A percentile compares a stretch with the other conserved stretches of the same genome.
These are phyloP conservation scores for Salix koriyanagi DNA, from an alignment of 345 rosid species.

Conservation along the genomic window DNA sequence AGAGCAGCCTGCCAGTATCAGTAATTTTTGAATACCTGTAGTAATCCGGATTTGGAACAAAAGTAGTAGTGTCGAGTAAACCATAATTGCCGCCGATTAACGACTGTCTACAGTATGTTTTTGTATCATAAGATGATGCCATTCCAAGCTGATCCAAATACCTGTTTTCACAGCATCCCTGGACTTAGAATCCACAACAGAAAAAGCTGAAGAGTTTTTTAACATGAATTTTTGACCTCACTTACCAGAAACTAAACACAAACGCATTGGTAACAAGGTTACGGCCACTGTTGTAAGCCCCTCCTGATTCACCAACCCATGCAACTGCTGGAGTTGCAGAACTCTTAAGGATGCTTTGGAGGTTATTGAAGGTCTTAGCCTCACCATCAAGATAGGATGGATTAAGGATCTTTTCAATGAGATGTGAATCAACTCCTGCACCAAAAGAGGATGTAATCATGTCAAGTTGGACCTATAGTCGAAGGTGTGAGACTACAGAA, in stretches of 20 bases:
- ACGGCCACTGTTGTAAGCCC: constrained; percentile 90
- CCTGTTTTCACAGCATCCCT: constrained; percentile 40
- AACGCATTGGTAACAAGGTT: constrained; percentile 79
- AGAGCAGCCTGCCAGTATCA: not conserved
- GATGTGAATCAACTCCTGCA: constrained; percentile 62
- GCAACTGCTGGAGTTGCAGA: constrained; percentile 56
- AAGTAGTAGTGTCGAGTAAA: constrained; percentile 65
- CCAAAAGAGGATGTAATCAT: not conserved
- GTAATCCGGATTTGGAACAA: constrained; percentile 88
- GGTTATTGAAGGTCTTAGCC: constrained; percentile 44
- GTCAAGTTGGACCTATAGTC: constrained; percentile 14
- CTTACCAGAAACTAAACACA: constrained; percentile 88
- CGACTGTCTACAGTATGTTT: constrained; percentile 90
- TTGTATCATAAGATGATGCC: constrained; percentile 63
- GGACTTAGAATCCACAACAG: constrained; percentile 1
- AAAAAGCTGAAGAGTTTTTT: not conserved
- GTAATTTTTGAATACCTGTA: constrained; percentile 33
- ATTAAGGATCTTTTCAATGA: constrained; percentile 65
- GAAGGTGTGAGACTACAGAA: constrained; percentile 1
- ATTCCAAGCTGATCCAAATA: constrained; percentile 89
- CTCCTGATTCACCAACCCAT: constrained; percentile 97
- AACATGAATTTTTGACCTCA: not conserved
- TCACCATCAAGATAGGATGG: constrained; percentile 64
- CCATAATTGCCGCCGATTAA: constrained; percentile 89
- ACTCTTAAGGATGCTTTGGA: constrained; percentile 45